Conservation (phyloP, 2,329 filamentous ascomycete species). For the Capronia epimyces region DNA sequence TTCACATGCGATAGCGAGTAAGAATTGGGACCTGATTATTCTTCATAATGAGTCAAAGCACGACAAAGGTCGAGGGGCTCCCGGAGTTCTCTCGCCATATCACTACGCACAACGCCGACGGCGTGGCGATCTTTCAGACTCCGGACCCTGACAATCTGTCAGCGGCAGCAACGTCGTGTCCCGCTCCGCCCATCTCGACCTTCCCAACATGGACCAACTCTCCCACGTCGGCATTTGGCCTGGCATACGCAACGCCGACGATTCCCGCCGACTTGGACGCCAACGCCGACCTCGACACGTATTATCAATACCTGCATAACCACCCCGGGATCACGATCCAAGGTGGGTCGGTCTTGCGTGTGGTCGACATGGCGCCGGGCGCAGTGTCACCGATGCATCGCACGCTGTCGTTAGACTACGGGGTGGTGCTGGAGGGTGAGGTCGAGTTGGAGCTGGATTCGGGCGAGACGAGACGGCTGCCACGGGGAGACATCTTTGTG, state of each 20-base stretch:
- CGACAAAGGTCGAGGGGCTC: not conserved
- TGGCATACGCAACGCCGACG: conserved; percentile 20
- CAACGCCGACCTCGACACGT: conserved; percentile 18
- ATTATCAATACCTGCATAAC: conserved; percentile 17
- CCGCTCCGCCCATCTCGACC: conserved; percentile 10
- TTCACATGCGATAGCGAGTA: not conserved
- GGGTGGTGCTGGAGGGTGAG: conserved; percentile 50
- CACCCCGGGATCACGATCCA: conserved; percentile 22
- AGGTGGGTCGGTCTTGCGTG: conserved; percentile 21
- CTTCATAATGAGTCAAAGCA: not conserved
- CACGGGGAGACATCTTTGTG: conserved; percentile 41
- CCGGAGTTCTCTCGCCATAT: conserved; percentile 20
- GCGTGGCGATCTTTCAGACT: conserved; percentile 19
- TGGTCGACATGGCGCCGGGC: conserved; percentile 42
- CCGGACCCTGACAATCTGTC: conserved; percentile 12
- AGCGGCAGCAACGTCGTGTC: conserved; percentile 6
- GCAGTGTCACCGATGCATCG: conserved; percentile 47
- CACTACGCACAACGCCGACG: conserved; percentile 19
- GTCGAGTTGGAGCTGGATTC: conserved; percentile 49
- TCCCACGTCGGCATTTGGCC: conserved; percentile 13
- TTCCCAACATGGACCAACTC: conserved; percentile 16
- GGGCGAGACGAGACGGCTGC: conserved; percentile 44
- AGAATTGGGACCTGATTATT: not conserved
- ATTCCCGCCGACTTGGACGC: conserved; percentile 17
- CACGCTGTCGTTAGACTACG: conserved; percentile 51